phyloP scores from a whole-genome alignment of 2,329 filamentous ascomycete species.

The Fusarium brevicatenulatum region DNA sequence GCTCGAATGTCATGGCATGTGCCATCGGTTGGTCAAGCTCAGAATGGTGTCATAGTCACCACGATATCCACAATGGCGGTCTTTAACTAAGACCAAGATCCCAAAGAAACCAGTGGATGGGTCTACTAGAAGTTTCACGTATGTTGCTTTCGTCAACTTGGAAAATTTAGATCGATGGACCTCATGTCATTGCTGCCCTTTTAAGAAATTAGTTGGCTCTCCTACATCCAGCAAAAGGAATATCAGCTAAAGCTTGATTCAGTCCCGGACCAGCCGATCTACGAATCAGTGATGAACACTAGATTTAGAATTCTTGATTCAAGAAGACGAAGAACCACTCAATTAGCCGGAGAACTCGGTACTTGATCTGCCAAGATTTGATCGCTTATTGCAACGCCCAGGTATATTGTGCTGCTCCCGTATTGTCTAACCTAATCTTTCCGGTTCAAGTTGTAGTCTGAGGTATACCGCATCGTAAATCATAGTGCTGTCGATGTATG shows the following conservation, averaged over 20 bases:
- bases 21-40: neutral
- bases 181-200: neutral
- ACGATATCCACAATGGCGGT: neutral
- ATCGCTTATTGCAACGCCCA: constrained; percentile 19
- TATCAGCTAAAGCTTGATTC: neutral
- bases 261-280: neutral
- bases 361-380: neutral
- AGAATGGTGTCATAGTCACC: neutral
- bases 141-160: neutral
- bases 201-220: neutral
- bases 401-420: constrained; percentile 28
- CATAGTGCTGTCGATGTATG: constrained; percentile 33
- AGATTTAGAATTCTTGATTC: neutral
- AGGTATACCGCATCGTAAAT: constrained; percentile 39
- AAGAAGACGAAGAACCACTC: neutral
- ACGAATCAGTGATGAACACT: neutral
- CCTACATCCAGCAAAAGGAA: neutral
- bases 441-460: constrained; percentile 20
- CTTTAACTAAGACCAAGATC: neutral
- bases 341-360: neutral
- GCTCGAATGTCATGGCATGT: neutral
- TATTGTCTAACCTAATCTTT: constrained; percentile 19
- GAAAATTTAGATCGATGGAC: neutral
- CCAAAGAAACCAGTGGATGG: neutral
- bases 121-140: neutral